Percentiles rank a stretch among this genome's conserved stretches.
These are phyloP conservation scores for Tolypocladium pustulatum DNA, from an alignment of 2,329 filamentous ascomycete species.

Conservation along the genomic window DNA sequence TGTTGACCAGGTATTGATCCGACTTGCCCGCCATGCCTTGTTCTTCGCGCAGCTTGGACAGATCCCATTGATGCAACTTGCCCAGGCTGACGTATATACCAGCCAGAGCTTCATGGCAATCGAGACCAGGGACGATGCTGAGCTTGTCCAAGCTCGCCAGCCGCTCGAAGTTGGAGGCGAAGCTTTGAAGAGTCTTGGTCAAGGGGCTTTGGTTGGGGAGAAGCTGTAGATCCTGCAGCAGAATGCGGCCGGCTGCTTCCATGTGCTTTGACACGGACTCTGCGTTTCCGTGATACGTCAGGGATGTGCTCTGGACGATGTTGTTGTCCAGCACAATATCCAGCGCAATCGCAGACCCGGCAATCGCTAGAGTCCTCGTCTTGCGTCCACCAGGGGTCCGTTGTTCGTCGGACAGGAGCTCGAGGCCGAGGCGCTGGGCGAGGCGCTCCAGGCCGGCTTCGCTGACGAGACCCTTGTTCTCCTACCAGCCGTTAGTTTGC, in stretches of 20 bases:
- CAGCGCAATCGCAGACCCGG: constrained; percentile 48
- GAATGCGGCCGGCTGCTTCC: constrained; percentile 51
- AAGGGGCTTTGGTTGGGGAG: constrained; percentile 49
- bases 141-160: constrained; percentile 62
- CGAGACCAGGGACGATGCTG: constrained; percentile 56
- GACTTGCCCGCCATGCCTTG: constrained; percentile 31
- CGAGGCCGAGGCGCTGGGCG: constrained; percentile 55
- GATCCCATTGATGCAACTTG: constrained; percentile 62
- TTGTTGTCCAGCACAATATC: constrained; percentile 53
- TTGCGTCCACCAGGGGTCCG: constrained; percentile 35
- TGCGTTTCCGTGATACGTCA: constrained; percentile 52
- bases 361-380: constrained; percentile 48
- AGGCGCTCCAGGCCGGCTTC: constrained; percentile 66
- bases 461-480: constrained; percentile 54
- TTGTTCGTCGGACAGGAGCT: constrained; percentile 48
- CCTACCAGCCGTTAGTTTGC: constrained; percentile 12
- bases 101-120: constrained; percentile 67
- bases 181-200: constrained; percentile 60
- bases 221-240: constrained; percentile 54
- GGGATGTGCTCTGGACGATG: constrained; percentile 49
- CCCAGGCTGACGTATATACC: constrained; percentile 62
- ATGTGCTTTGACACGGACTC: constrained; percentile 49
- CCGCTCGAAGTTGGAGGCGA: constrained; percentile 60
- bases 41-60: constrained; percentile 44
- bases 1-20: constrained; percentile 39